Conservation (phyloP, 345 rosid species). For the Hibiscus mutabilis region DNA sequence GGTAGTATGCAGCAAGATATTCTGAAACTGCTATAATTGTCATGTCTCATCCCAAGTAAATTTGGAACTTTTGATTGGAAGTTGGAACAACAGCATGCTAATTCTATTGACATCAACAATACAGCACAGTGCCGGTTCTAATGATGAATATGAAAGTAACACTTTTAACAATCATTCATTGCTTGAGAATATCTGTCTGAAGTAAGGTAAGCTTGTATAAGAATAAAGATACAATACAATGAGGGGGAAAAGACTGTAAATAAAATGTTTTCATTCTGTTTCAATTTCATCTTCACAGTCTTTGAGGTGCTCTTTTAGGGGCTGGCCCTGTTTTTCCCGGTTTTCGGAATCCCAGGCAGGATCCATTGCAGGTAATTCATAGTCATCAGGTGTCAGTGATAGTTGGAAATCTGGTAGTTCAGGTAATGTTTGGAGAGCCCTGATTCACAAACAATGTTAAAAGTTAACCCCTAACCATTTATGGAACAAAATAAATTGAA, state of each 20-base stretch:
- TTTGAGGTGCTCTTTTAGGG: conserved; percentile 60
- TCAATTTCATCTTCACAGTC: conserved; percentile 41
- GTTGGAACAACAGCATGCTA: too few species aligned
- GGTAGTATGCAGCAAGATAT: neutral
- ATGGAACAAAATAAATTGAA: neutral
- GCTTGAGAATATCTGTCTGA: neutral
- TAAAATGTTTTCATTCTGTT: conserved; percentile 15
- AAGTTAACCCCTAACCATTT: neutral
- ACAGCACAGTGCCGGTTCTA: neutral
- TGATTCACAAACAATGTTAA: conserved; percentile 20
- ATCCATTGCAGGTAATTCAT: conserved; percentile 53
- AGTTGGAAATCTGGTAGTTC: conserved; percentile 81
- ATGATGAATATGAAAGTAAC: neutral
- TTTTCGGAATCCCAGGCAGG: conserved; percentile 43
- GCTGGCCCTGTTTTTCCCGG: conserved; percentile 48
- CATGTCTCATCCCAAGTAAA: too few species aligned
- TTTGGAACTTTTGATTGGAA: too few species aligned
- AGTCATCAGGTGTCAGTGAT: conserved; percentile 79
- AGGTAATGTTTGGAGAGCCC: conserved; percentile 69
- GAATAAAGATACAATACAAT: neutral
- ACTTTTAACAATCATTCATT: neutral
- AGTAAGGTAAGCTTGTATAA: neutral
- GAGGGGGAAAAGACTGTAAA: neutral
- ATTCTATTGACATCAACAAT: neutral
- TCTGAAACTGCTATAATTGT: neutral